phyloP scores from a whole-genome alignment of 106 monocot genomes.

The Apostasia shenzhenica region DNA sequence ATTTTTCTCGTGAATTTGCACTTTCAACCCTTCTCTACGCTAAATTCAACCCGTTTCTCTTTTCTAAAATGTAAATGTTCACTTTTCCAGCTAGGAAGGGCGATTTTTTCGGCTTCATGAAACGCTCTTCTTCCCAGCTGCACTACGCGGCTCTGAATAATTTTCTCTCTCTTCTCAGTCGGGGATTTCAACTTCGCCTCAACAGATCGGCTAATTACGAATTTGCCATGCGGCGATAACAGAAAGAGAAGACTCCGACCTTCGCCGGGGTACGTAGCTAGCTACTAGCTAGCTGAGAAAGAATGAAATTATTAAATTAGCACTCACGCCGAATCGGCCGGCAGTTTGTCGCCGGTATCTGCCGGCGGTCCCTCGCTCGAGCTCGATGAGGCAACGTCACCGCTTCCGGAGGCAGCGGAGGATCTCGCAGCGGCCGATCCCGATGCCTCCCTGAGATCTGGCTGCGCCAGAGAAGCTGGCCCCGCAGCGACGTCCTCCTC shows the following conservation, averaged over 20 bases:
- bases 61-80: too few species aligned
- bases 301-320: too few species aligned
- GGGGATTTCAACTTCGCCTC: background rate
- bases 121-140: too few species aligned
- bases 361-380: conserved; percentile 43
- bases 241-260: background rate
- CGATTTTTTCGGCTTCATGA: too few species aligned
- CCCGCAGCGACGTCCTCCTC: background rate
- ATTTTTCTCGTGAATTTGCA: background rate
- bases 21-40: background rate
- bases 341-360: conserved; percentile 18
- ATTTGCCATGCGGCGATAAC: conserved; percentile 9
- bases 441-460: background rate
- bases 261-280: too few species aligned
- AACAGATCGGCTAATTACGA: conserved; percentile 10
- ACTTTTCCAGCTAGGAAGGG: too few species aligned
- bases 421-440: conserved; percentile 1
- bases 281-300: background rate
- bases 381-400: conserved; percentile 37
- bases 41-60: background rate
- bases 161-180: background rate
- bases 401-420: background rate
- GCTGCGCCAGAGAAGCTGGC: background rate
- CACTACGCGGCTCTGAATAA: background rate
- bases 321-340: conserved; percentile 44